phyloP scores from a whole-genome alignment of 2,329 filamentous ascomycete genomes.

The Venturia asperata region DNA sequence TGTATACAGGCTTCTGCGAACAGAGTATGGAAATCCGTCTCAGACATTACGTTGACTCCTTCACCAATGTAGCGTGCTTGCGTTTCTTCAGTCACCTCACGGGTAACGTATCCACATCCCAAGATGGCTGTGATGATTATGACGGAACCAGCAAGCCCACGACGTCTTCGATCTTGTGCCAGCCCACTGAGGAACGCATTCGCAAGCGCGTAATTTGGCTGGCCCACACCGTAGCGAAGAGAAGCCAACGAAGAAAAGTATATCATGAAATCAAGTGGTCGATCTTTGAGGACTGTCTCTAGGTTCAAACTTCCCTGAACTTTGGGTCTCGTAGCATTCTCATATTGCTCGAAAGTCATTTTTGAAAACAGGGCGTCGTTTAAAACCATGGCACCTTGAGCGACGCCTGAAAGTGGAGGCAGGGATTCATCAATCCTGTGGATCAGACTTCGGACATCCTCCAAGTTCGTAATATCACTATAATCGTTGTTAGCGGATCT shows the following conservation, averaged over 20 bases:
- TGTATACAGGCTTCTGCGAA: not conserved
- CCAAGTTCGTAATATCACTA: not conserved
- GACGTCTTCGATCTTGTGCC: slow-evolving; percentile 30
- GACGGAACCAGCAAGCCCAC: slow-evolving; percentile 35
- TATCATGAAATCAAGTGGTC: slow-evolving; percentile 26
- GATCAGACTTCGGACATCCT: not conserved
- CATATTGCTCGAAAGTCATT: not conserved
- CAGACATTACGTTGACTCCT: not conserved
- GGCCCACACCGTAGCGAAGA: slow-evolving; percentile 22
- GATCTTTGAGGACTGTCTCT: slow-evolving; percentile 21
- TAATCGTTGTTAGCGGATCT: too few relatives aligned
- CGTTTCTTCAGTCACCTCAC: not conserved
- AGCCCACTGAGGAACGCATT: slow-evolving; percentile 37
- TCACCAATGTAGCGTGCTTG: not conserved
- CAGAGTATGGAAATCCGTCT: not conserved
- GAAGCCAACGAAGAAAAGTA: slow-evolving; percentile 24
- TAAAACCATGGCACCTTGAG: not conserved
- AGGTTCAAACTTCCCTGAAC: slow-evolving; percentile 21
- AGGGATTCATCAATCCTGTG: not conserved
- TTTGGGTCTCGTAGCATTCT: not conserved
- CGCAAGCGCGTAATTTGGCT: slow-evolving; percentile 24
- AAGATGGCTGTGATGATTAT: slow-evolving; percentile 36
- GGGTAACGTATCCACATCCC: slow-evolving; percentile 28
- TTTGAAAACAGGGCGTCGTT: not conserved
- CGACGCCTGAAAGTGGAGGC: not conserved